Percentiles rank a stretch among this genome's conserved stretches.
Conservation (phyloP, 148 eudicot genomes). For the Pharnaceum exiguum region DNA sequence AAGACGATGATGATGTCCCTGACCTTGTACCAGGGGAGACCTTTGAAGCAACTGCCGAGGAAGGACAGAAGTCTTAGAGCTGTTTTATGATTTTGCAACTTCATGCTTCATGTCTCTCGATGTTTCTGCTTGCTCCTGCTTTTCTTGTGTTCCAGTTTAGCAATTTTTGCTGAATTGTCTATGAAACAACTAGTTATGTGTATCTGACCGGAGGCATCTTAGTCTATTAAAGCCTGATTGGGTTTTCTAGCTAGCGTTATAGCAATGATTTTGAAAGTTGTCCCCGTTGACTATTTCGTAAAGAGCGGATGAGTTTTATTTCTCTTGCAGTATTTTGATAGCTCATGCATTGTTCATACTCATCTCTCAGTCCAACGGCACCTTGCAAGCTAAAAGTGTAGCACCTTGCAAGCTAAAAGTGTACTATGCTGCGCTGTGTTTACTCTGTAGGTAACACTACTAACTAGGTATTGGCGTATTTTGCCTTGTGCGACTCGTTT, state of each 20-base stretch:
- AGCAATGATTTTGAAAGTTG: conserved; percentile 3
- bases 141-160: conserved; percentile 14
- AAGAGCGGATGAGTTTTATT: too few species aligned
- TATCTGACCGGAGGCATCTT: conserved; percentile 23
- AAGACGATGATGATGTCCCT: conserved; percentile 89
- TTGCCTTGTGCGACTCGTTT: too few species aligned
- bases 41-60: conserved; percentile 90
- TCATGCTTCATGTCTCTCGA: conserved; percentile 13
- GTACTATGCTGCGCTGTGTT: too few species aligned
- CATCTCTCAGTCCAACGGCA: too few species aligned
- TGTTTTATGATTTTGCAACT: conserved; percentile 14
- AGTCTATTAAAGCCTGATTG: conserved; percentile 19
- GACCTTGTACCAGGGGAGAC: conserved; percentile 92
- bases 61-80: conserved; percentile 38
- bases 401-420: too few species aligned
- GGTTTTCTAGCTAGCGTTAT: conserved; percentile 13
- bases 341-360: too few species aligned
- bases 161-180: conserved; percentile 20
- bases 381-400: too few species aligned
- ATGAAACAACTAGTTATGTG: conserved; percentile 23
- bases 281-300: too few species aligned
- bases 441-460: too few species aligned
- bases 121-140: conserved; percentile 12
- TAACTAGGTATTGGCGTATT: too few species aligned
- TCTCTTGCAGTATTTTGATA: too few species aligned